Evolutionary conservation across 2,329 filamentous ascomycete genomes (phyloP), one percentile per base, ranked within the genome.

Genomic region (Phoma sp.): DNA sequence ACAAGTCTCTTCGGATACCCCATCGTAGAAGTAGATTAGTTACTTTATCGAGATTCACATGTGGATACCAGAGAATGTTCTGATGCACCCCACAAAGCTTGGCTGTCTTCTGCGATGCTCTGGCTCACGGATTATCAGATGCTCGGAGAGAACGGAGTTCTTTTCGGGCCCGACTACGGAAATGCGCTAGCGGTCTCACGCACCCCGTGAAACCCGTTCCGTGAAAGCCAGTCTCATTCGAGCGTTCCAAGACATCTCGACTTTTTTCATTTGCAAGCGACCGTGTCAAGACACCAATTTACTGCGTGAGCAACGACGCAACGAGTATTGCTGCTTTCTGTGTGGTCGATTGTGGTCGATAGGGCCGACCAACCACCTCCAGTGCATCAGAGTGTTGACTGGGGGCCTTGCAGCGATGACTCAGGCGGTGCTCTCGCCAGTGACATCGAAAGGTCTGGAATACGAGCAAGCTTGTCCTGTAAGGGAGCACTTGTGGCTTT

Each of bases 41-140:
- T 3, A 29, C 13, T 22, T n/a, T 29, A 18, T 18, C 18, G 18
- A 18, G 18, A 18, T 2, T 18, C 24, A 41, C 7, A 4, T 14
- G 38, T 24, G 25, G 9, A 41, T 9, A 13, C 38, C 29, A 2
- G 23, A 35, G 4, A 9, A 36, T 11, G 23, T 18, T 36, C 18
- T 32, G 14, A 18, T 14, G 4, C 40, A 45, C 40, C 46, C 52
- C 52, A 49, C 52, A 49, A 46, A 46, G 46, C 52, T 45, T 55
- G 25, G 44, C 29, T 32, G 9, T 22, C 36, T 32, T 37, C 23
- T 23, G 30, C 13, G 22, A 33, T 53, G 22, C 43, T n/a, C 33
- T 38, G 18, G 18, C 18, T 10, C 10, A 14, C 9, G 10, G 39
- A 25, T 39, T 14, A 29, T 47, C 44, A 38, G 39, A 41, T 40